Conservation (phyloP, 2,329 filamentous ascomycete genomes). For the Sclerotinia minor region DNA sequence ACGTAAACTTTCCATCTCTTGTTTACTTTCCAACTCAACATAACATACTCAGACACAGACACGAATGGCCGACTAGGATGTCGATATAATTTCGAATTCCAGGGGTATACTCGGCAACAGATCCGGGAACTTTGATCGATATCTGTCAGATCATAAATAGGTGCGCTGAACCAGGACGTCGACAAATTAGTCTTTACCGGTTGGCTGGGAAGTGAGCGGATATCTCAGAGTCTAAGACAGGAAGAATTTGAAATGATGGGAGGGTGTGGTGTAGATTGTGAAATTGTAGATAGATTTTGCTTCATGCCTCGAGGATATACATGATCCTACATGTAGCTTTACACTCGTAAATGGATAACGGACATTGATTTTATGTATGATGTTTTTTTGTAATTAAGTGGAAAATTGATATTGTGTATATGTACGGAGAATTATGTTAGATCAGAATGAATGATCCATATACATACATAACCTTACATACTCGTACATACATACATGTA, state of each 20-base stretch:
- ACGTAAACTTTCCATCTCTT: conserved; percentile 45
- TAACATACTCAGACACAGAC: conserved; percentile 10
- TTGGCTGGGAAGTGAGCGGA: conserved; percentile 6
- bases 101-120: conserved; percentile 33
- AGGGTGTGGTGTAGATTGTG: background rate
- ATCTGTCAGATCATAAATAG: conserved; percentile 41
- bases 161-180: conserved; percentile 41
- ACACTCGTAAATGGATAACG: background rate
- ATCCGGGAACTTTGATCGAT: conserved; percentile 52
- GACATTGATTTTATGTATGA: background rate
- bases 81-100: conserved; percentile 7
- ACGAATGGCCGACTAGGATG: conserved; percentile 1
- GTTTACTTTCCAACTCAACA: conserved; percentile 29
- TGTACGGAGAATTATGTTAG: too few relatives aligned
- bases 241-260: background rate
- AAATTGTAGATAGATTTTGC: background rate
- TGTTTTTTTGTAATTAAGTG: too few relatives aligned
- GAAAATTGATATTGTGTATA: background rate
- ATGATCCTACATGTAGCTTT: background rate
- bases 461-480: too few relatives aligned
- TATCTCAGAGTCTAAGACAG: background rate
- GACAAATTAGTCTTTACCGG: conserved; percentile 34
- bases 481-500: too few relatives aligned
- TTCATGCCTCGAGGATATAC: background rate
- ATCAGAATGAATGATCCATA: conserved; percentile 1